Percentiles rank a stretch among this genome's conserved stretches.
Evolutionary conservation across 345 rosid species (phyloP).

Genomic region (Turnera subulata): DNA sequence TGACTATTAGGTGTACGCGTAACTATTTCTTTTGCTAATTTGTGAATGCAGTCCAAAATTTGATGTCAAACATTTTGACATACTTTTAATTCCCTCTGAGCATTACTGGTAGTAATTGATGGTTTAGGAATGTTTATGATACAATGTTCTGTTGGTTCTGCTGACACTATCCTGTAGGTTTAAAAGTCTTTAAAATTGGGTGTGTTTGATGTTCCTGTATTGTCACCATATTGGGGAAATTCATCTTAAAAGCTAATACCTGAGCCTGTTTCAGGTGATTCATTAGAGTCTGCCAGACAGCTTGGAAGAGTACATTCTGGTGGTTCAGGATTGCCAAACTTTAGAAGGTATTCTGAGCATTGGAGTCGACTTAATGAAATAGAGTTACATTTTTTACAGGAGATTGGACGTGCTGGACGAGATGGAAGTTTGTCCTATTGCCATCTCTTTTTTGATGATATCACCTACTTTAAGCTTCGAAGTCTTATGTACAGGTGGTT

Average conservation of each 20-base stretch:
- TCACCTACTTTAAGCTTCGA: conserved; percentile 77
- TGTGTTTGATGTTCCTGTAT: too few relatives aligned
- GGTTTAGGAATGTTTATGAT: neutral
- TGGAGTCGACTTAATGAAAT: conserved; percentile 9
- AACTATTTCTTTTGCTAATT: neutral
- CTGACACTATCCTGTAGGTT: neutral
- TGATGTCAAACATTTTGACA: neutral
- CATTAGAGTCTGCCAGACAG: conserved; percentile 96
- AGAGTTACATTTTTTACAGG: conserved; percentile 39
- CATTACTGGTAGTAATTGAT: neutral
- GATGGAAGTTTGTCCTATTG: conserved; percentile 83
- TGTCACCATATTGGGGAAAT: too few relatives aligned
- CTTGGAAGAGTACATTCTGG: conserved; percentile 99
- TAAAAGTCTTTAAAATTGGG: too few relatives aligned
- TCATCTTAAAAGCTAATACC: too few relatives aligned
- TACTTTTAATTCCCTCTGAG: neutral
- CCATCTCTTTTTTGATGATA: conserved; percentile 77
- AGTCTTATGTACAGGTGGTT: conserved; percentile 83
- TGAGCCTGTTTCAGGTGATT: conserved; percentile 53
- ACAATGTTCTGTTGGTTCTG: neutral
- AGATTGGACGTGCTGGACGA: conserved; percentile 95
- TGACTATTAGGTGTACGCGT: conserved; percentile 4
- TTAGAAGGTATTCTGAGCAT: conserved; percentile 17
- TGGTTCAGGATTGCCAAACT: conserved; percentile 17
- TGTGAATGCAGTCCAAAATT: neutral